These are phyloP conservation scores for Myotisia sp. DNA, from an alignment of 2,329 filamentous ascomycete species.

Conservation along the genomic window DNA sequence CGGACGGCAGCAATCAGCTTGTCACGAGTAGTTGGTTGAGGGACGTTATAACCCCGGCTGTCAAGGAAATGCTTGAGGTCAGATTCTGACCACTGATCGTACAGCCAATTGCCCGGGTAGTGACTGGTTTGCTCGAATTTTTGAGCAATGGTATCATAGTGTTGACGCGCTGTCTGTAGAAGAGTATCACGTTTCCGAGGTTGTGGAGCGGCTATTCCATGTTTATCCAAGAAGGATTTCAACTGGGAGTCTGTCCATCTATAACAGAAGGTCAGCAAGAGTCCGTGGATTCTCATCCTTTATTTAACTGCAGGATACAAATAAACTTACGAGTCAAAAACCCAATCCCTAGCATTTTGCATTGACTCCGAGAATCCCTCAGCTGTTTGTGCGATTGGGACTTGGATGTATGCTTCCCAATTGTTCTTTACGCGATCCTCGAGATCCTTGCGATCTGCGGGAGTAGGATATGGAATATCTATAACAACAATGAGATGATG, in stretches of 20 bases:
- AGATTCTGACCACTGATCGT: slow-evolving; percentile 78
- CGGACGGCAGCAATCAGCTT: slow-evolving; percentile 78
- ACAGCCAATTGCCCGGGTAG: slow-evolving; percentile 96
- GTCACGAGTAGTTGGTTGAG: slow-evolving; percentile 72
- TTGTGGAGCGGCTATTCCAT: slow-evolving; percentile 75
- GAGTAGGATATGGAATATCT: slow-evolving; percentile 73
- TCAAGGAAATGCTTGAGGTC: slow-evolving; percentile 92
- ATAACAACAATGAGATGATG: neutral
- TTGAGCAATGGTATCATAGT: slow-evolving; percentile 65
- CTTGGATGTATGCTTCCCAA: slow-evolving; percentile 68
- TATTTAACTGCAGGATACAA: neutral
- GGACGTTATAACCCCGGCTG: slow-evolving; percentile 67
- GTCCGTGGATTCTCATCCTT: neutral
- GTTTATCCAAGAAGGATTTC: slow-evolving; percentile 80
- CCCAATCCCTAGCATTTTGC: slow-evolving; percentile 67
- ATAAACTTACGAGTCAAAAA: slow-evolving; percentile 57
- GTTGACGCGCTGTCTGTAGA: slow-evolving; percentile 61
- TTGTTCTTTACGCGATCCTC: slow-evolving; percentile 77
- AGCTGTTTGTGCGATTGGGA: slow-evolving; percentile 60
- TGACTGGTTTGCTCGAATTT: slow-evolving; percentile 58
- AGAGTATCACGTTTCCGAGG: slow-evolving; percentile 74
- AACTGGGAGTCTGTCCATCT: slow-evolving; percentile 89
- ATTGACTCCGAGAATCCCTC: slow-evolving; percentile 62
- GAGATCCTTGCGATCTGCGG: slow-evolving; percentile 87
- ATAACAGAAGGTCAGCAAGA: slow-evolving; percentile 22